Evolutionary conservation across 371 early-diverging fungal species (phyloP).

Genomic region (Umbelopsis sp.): DNA sequence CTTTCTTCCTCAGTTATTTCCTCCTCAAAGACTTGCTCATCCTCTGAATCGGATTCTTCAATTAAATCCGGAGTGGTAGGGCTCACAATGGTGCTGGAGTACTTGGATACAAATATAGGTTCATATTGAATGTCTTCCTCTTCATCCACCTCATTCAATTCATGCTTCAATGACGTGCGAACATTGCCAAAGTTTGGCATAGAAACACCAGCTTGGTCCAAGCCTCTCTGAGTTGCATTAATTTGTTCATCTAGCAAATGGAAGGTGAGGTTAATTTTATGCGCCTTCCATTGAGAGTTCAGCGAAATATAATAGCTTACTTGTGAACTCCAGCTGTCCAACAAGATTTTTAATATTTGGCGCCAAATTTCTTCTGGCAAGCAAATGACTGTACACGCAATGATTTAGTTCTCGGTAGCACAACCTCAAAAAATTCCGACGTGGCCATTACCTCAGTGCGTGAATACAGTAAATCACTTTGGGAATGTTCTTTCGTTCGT

Average conservation of each 20-base stretch:
- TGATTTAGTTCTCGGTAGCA: neutral
- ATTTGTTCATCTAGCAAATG: slow-evolving; percentile 74
- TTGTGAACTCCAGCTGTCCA: slow-evolving; percentile 91
- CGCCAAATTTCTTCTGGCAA: slow-evolving; percentile 83
- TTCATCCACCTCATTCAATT: slow-evolving; percentile 47
- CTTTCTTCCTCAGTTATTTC: slow-evolving; percentile 17
- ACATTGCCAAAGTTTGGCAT: slow-evolving; percentile 88
- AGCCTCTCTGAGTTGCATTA: slow-evolving; percentile 77
- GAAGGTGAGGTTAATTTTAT: neutral
- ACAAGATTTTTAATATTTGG: slow-evolving; percentile 92
- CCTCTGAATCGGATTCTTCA: slow-evolving; percentile 40
- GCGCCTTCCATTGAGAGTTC: neutral
- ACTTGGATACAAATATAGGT: slow-evolving; percentile 3
- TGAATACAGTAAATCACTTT: slow-evolving; percentile 99
- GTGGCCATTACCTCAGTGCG: slow-evolving; percentile 80
- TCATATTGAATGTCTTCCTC: slow-evolving; percentile 21
- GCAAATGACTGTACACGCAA: slow-evolving; percentile 70
- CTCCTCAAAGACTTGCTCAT: slow-evolving; percentile 25
- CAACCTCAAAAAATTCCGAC: neutral
- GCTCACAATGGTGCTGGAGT: slow-evolving; percentile 3
- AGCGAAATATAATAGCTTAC: slow-evolving; percentile 33
- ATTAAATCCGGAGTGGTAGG: slow-evolving; percentile 51
- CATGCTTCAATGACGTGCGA: slow-evolving; percentile 68
- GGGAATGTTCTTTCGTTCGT: slow-evolving; percentile 99
- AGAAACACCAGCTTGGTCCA: slow-evolving; percentile 77